Evolutionary conservation across 805 yeast genomes (phyloP).

Genomic region (Metschnikowia rubicola): DNA sequence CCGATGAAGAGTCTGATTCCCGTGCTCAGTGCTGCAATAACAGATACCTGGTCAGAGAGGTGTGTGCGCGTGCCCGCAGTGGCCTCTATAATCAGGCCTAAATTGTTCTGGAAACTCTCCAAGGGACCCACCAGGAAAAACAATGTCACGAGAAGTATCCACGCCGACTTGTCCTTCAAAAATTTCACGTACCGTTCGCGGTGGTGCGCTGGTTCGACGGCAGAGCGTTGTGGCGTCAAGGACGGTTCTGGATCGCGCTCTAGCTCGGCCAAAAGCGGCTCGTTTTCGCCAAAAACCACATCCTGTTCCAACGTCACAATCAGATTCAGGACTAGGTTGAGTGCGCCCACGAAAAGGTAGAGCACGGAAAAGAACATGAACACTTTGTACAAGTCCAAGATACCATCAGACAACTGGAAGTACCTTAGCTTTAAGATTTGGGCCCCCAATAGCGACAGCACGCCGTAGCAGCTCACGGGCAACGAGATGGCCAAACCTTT

Average conservation of each 20-base stretch:
- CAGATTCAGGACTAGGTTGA: conserved; percentile 63
- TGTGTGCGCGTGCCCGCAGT: conserved; percentile 22
- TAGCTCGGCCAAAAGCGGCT: conserved; percentile 13
- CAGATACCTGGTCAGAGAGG: conserved; percentile 50
- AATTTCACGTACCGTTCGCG: conserved; percentile 32
- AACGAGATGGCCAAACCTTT: conserved; percentile 81
- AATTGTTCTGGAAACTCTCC: conserved; percentile 79
- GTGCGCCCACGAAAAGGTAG: conserved; percentile 53
- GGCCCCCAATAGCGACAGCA: conserved; percentile 73
- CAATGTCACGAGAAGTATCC: conserved; percentile 60
- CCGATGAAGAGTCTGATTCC: conserved; percentile 66
- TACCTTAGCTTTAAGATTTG: conserved; percentile 48
- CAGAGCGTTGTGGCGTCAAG: conserved; percentile 31
- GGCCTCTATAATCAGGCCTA: conserved; percentile 66
- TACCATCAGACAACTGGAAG: conserved; percentile 29
- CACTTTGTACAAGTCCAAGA: conserved; percentile 47
- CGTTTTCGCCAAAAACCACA: conserved; percentile 32
- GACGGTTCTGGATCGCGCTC: conserved; percentile 14
- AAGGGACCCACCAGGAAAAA: conserved; percentile 75
- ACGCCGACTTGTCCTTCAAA: conserved; percentile 55
- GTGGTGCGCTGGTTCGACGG: conserved; percentile 38
- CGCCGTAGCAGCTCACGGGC: conserved; percentile 86
- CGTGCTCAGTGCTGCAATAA: conserved; percentile 68
- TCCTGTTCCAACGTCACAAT: conserved; percentile 59
- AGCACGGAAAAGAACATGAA: conserved; percentile 51